A percentile compares a stretch with the other conserved stretches of the same genome.
Conservation (phyloP, 306 rosid genomes). For the Echinosophora koreensis region DNA sequence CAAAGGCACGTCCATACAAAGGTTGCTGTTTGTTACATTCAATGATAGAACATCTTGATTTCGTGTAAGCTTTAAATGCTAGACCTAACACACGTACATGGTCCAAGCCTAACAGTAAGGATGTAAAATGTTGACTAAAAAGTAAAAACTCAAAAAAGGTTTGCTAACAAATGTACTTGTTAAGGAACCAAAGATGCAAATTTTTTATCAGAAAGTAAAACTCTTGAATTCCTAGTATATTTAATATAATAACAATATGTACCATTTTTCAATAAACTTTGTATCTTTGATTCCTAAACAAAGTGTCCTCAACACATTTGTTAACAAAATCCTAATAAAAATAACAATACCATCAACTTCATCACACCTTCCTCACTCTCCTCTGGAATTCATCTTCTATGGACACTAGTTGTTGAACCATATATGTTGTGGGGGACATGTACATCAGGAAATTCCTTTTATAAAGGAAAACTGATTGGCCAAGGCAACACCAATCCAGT, state of each 20-base stretch:
- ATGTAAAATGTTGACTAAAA: neutral
- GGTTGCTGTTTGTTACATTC: neutral
- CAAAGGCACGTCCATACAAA: neutral
- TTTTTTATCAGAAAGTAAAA: no score
- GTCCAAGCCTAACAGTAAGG: slow-evolving; percentile 48
- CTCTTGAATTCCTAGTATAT: no score
- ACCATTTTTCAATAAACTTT: no score
- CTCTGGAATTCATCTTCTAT: neutral
- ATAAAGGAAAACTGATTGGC: slow-evolving; percentile 29
- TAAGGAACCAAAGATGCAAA: no score
- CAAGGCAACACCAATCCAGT: slow-evolving; percentile 7
- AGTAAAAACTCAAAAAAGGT: no score
- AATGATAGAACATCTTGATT: neutral
- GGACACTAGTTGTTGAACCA: slow-evolving; percentile 15
- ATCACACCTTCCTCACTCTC: neutral
- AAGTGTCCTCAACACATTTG: no score
- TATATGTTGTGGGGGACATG: neutral
- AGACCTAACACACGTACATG: slow-evolving; percentile 12
- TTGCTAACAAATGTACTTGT: no score
- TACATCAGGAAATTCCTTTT: slow-evolving; percentile 23
- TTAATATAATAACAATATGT: neutral
- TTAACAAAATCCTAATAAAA: neutral
- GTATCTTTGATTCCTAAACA: no score
- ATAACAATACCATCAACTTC: neutral
- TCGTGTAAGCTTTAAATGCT: neutral